phyloP scores from a whole-genome alignment of 352 stramenopile species.

The Phytophthora foliorum region DNA sequence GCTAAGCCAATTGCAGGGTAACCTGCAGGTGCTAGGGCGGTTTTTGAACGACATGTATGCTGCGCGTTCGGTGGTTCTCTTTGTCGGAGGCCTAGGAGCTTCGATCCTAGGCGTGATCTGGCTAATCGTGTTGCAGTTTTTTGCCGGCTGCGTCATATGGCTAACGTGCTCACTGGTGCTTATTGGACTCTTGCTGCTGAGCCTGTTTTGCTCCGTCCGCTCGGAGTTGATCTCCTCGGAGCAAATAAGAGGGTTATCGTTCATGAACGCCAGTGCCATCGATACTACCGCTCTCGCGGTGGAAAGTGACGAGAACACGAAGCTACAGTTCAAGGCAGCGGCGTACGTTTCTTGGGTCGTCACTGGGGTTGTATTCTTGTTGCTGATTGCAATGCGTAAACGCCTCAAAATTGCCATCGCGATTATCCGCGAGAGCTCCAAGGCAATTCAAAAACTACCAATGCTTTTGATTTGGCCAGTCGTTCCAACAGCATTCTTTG shows the following conservation, averaged over 20 bases:
- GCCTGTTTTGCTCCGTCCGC: slow-evolving; percentile 79
- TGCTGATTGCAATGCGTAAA: slow-evolving; percentile 77
- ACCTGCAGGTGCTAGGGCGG: slow-evolving; percentile 63
- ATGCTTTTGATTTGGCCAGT: slow-evolving; percentile 73
- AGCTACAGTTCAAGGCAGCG: slow-evolving; percentile 71
- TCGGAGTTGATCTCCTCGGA: slow-evolving; percentile 65
- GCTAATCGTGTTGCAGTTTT: slow-evolving; percentile 84
- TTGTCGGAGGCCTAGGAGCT: slow-evolving; percentile 61
- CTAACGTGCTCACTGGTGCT: slow-evolving; percentile 77
- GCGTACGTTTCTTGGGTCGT: slow-evolving; percentile 68
- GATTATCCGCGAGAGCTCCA: slow-evolving; percentile 79
- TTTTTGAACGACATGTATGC: slow-evolving; percentile 84
- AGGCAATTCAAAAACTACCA: slow-evolving; percentile 65
- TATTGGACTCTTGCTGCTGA: slow-evolving; percentile 70
- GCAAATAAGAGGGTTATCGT: slow-evolving; percentile 46
- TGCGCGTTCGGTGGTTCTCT: slow-evolving; percentile 64
- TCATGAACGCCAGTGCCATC: slow-evolving; percentile 54
- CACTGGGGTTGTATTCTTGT: slow-evolving; percentile 58
- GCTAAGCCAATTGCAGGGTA: slow-evolving; percentile 74
- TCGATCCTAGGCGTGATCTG: slow-evolving; percentile 72
- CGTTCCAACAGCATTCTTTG: slow-evolving; percentile 61
- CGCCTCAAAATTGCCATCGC: slow-evolving; percentile 74
- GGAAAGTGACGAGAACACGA: slow-evolving; percentile 44
- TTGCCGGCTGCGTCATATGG: slow-evolving; percentile 83
- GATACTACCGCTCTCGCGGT: slow-evolving; percentile 35